These are phyloP conservation scores for Zopfochytrium polystomum DNA, from an alignment of 371 early-diverging fungal species.

Conservation along the genomic window DNA sequence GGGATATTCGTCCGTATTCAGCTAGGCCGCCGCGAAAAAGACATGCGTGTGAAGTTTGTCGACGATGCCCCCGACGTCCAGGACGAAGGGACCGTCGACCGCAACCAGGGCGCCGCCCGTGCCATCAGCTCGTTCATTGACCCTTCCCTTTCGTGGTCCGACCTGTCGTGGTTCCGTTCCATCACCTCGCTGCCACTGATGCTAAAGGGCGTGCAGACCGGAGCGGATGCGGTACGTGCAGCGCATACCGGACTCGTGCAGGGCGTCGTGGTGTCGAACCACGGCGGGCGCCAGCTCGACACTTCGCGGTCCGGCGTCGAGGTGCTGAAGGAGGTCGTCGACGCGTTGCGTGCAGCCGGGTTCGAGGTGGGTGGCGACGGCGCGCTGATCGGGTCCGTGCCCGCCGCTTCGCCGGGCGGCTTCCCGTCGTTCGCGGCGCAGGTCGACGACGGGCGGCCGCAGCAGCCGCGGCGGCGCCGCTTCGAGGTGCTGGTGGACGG, in stretches of 20 bases:
- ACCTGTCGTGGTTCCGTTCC: conserved; percentile 77
- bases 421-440: too few relatives aligned
- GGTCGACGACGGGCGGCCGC: too few relatives aligned
- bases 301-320: conserved; percentile 55
- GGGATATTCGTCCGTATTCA: conserved; percentile 13
- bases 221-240: conserved; percentile 87
- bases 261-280: conserved; percentile 89
- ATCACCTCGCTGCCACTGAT: conserved; percentile 82
- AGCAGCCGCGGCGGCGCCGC: too few relatives aligned
- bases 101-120: conserved; percentile 66
- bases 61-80: conserved; percentile 41
- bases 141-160: conserved; percentile 78
- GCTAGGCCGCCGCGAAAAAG: conserved; percentile 83
- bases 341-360: conserved; percentile 52
- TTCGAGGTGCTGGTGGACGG: too few relatives aligned
- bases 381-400: too few relatives aligned
- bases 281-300: conserved; percentile 95
- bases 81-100: conserved; percentile 19
- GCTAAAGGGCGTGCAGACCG: conserved; percentile 88
- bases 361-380: too few relatives aligned
- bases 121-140: conserved; percentile 78
- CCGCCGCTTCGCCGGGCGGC: too few relatives aligned
- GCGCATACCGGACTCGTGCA: conserved; percentile 65
- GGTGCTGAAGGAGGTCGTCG: conserved; percentile 78
- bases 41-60: conserved; percentile 79